Conservation (phyloP, 345 rosid species). For the Eucalyptus urophylla region DNA sequence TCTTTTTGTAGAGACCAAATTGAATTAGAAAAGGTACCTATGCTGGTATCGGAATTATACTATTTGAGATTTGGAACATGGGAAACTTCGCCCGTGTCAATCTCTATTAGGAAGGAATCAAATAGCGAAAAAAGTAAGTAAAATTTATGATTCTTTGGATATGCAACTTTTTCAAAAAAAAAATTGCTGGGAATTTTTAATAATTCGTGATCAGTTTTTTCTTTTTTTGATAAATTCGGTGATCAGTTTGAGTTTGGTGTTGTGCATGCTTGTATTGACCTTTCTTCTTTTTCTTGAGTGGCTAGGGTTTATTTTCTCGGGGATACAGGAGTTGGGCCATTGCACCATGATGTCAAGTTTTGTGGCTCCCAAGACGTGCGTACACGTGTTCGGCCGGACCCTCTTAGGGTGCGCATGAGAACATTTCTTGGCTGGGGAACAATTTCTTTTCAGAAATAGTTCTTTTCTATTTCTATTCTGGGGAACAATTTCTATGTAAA, state of each 20-base stretch:
- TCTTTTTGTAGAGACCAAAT: not conserved
- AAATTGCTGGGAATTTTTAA: not conserved
- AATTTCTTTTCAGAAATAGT: too few relatives aligned
- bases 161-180: not conserved
- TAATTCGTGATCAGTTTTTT: too few relatives aligned
- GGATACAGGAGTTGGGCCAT: not conserved
- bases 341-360: too few relatives aligned
- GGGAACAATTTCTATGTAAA: too few relatives aligned
- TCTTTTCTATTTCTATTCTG: too few relatives aligned
- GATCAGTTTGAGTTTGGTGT: not conserved
- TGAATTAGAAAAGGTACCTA: not conserved
- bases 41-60: not conserved
- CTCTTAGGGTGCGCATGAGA: too few relatives aligned
- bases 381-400: too few relatives aligned
- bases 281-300: not conserved
- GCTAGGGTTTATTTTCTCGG: not conserved
- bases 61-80: not conserved
- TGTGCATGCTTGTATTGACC: not conserved
- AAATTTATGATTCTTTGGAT: not conserved
- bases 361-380: too few relatives aligned
- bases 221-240: not conserved
- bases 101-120: not conserved
- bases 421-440: too few relatives aligned
- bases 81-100: not conserved
- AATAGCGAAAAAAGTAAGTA: not conserved